Evolutionary conservation across 2,329 filamentous ascomycete genomes (phyloP).

Genomic region (Beauveria scarabaeidicola): DNA sequence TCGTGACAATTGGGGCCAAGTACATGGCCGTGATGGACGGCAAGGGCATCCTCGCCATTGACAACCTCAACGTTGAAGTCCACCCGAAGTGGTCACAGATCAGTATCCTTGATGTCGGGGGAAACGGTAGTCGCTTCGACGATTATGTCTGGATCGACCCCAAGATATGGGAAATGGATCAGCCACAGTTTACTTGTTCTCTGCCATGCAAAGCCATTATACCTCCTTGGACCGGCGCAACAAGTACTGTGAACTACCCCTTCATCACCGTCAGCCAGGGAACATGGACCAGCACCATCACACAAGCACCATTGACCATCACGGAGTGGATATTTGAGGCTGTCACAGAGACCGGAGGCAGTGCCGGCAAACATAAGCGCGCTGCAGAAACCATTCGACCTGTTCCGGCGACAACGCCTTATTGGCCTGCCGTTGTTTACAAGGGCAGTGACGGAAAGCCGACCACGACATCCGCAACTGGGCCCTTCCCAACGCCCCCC

Average conservation of each 20-base stretch:
- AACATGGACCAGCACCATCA: conserved; percentile 24
- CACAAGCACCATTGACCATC: conserved; percentile 20
- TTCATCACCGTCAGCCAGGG: conserved; percentile 22
- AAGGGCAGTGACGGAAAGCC: conserved; percentile 14
- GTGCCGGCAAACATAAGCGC: conserved; percentile 8
- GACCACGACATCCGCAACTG: conserved; percentile 11
- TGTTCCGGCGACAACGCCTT: conserved; percentile 15
- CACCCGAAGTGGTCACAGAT: conserved; percentile 24
- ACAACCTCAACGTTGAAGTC: conserved; percentile 20
- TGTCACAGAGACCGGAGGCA: conserved; percentile 15
- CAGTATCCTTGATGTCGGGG: conserved; percentile 16
- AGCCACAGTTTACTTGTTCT: conserved; percentile 21
- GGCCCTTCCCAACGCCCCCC: conserved; percentile 16
- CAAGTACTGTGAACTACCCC: conserved; percentile 23
- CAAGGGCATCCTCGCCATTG: conserved; percentile 17
- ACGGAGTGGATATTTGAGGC: conserved; percentile 18
- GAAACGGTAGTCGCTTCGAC: neutral
- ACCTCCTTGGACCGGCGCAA: conserved; percentile 21
- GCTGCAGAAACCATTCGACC: conserved; percentile 12
- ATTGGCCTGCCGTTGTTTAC: conserved; percentile 18
- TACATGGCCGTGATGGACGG: conserved; percentile 21
- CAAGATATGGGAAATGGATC: conserved; percentile 22
- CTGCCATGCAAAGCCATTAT: conserved; percentile 21
- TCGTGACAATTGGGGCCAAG: conserved; percentile 25
- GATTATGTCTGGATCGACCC: conserved; percentile 14